Base-by-base conservation (phyloP, 2,329 filamentous ascomycete species). In the Fusarium fracticaudum region DNA sequence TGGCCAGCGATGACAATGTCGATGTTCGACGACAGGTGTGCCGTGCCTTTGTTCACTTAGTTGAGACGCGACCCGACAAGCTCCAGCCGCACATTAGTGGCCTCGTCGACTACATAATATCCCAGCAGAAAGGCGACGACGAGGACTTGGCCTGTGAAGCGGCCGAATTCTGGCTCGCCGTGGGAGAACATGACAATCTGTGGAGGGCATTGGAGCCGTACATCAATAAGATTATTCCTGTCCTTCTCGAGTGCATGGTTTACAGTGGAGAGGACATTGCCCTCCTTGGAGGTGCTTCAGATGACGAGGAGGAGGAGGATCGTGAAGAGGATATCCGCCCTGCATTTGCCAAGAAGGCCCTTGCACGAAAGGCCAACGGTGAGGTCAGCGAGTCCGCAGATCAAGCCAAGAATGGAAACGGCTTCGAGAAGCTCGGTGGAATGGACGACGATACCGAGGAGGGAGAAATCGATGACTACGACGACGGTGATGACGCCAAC, bases 141-240 rank as follows among this genome's bases (percentile, higher is more conserved):
- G 92, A 95, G 63, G 95, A 98, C 47, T 87, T 99, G 67, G 95
- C 96, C 43, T 91, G 97, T 74, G 96, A 99, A 81, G 96, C 96
- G 14, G 95, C 96, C 10, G 96, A 99, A 82, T 99, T 99, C 80
- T 99, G 97, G 95, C 90, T 99, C 50, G 94, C 94, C 44, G 92
- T 97, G 26, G 95, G 95, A 69, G 96, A 98, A 81, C 94, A 98
- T 80, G 90, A 93, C 47, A 90, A 92, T 67, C 85, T 98, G 60
- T 94, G 94, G 85, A 88, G 91, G 75, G 89, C 91, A 2, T 86
- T 99, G 51, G 91, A 89, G 14, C 95, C 95, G 0, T 94, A 94
- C 80, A 89, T 98, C 64, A 84, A 89, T 74, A 94, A 93, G 81
- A 96, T 98, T 73, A 92, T 99, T 37, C 96, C 96, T 1, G 93